Conservation (phyloP, 129 eudicot genomes). For the Glebionis coronaria region DNA sequence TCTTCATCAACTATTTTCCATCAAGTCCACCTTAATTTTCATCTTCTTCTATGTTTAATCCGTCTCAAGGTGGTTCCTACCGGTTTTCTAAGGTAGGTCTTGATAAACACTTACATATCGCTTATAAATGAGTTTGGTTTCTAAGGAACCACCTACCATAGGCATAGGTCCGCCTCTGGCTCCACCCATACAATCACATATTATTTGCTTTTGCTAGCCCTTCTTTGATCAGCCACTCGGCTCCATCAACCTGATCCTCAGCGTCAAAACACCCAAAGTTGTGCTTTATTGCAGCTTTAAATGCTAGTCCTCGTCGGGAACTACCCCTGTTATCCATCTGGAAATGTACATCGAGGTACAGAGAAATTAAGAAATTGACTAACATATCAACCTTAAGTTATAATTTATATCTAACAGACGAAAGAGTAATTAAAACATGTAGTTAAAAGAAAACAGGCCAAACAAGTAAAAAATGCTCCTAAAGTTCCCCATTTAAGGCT, state of each 20-base stretch:
- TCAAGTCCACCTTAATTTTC: too few species aligned
- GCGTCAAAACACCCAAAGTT: conserved; percentile 73
- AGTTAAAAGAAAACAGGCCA: neutral
- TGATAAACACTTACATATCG: too few species aligned
- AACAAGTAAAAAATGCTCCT: neutral
- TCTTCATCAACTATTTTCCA: too few species aligned
- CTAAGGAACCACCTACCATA: too few species aligned
- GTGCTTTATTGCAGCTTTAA: conserved; percentile 77
- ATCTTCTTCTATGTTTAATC: too few species aligned
- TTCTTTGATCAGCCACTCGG: conserved; percentile 76
- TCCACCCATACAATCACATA: conserved; percentile 93
- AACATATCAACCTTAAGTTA: neutral
- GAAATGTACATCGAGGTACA: conserved; percentile 9
- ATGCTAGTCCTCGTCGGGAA: conserved; percentile 81
- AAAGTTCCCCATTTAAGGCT: neutral
- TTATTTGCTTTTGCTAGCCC: conserved; percentile 65
- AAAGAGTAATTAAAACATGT: too few species aligned
- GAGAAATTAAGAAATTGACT: neutral
- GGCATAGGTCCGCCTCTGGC: conserved; percentile 9
- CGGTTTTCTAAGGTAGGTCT: too few species aligned
- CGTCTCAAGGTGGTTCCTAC: too few species aligned
- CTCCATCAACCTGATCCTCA: conserved; percentile 87
- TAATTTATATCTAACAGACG: too few species aligned
- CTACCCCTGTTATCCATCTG: conserved; percentile 98
- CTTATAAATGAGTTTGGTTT: too few species aligned